Evolutionary conservation across 768 basidiomycete species (phyloP).

Genomic region (Phylloporus arenicola): DNA sequence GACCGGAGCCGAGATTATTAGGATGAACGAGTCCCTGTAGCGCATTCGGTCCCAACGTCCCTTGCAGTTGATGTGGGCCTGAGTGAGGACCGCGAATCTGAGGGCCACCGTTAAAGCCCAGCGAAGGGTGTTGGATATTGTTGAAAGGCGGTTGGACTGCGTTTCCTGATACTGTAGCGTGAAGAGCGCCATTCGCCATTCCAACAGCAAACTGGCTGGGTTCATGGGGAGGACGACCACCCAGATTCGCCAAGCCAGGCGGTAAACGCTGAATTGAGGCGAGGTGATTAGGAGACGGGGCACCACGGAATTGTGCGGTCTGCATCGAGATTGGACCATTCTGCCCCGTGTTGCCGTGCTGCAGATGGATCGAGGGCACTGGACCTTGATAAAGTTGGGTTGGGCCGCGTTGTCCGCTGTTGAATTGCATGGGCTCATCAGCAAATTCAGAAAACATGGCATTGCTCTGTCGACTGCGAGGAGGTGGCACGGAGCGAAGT

Average conservation of each 20-base stretch:
- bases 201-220: constrained; percentile 57
- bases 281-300: constrained; percentile 56
- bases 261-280: constrained; percentile 59
- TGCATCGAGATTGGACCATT: constrained; percentile 53
- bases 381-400: constrained; percentile 55
- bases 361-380: constrained; percentile 44
- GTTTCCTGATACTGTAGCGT: constrained; percentile 43
- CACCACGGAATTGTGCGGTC: constrained; percentile 62
- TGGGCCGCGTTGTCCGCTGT: constrained; percentile 49
- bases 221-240: constrained; percentile 77
- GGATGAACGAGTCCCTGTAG: constrained; percentile 52
- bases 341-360: constrained; percentile 47
- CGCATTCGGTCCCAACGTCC: constrained; percentile 40
- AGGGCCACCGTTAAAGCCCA: constrained; percentile 39
- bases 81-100: constrained; percentile 50
- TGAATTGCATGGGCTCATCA: constrained; percentile 63
- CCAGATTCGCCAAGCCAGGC: constrained; percentile 76
- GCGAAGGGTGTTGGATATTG: constrained; percentile 42
- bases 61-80: constrained; percentile 43
- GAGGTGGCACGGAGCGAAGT: constrained; percentile 59
- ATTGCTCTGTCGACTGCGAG: constrained; percentile 53
- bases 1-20: constrained; percentile 46
- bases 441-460: constrained; percentile 52
- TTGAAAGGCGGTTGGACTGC: constrained; percentile 49
- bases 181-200: constrained; percentile 43